Base-by-base conservation (phyloP, 2,329 filamentous ascomycete species). In the Colletotrichum tabaci region DNA sequence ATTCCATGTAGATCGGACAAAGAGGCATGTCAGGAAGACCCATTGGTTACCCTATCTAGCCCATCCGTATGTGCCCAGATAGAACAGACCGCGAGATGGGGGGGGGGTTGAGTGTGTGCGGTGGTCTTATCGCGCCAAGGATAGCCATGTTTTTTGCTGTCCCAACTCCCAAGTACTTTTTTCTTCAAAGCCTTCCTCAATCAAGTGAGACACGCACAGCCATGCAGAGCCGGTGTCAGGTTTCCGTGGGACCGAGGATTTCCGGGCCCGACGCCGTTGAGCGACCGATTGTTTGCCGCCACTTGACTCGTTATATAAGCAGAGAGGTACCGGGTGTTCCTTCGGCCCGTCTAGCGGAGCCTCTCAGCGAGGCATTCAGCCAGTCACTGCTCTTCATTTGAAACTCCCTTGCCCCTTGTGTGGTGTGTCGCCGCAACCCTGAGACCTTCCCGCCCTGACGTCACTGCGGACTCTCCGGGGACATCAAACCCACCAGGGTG, bases 301-400 rank as follows among this genome's bases (percentile, higher is more conserved):
- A 15, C 8, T 12, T n/a, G 16, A 16, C 46, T 50, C 49, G 35
- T 70, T 66, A 61, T 40, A 18, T 56, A 61, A 56, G 63, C 35
- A 4, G 3, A 21, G 16, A 40, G 15, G 38, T 10, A 12, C 21
- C 53, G 62, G 63, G 47, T 47, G 62, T 60, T 60, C 47, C 26
- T 66, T 70, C 67, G 67, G 67, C 40, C 67, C 67, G 67, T 66
- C 55, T 66, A 23, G 26, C 55, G 53, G 67, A 70, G 61, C 46
- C 47, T 15, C 47, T 44, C 1, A 16, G 21, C 52, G 2, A 35
- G 9, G 15, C 15, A 1, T 0, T 15, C 10, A 38, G 21, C 60
- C 60, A 61, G 30, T 52, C 15, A 50, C 9, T n/a, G 35, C 12
- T 10, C 46, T 35, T n/a, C 7, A 16, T 21, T 15, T 23, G 16